These are phyloP conservation scores for Coffea canephora DNA, from an alignment of 257 asterid genomes.

Conservation along the genomic window DNA sequence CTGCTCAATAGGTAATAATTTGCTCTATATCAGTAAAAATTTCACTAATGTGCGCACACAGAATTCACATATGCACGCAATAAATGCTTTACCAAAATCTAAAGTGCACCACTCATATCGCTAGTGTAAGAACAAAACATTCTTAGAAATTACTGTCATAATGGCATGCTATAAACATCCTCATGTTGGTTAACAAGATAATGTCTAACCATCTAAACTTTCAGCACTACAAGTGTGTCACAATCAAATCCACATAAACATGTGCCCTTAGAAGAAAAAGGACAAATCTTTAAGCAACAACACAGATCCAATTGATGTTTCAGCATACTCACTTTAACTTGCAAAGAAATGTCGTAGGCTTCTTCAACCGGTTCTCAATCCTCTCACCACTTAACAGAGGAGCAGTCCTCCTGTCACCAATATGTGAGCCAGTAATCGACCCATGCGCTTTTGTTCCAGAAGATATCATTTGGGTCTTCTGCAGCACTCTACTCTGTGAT, in stretches of 20 bases:
- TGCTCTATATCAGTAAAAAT: not conserved
- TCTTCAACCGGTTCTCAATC: constrained; percentile 86
- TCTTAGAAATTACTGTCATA: not conserved
- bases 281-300: constrained; percentile 4
- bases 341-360: constrained; percentile 97
- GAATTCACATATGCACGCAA: not conserved
- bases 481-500: constrained; percentile 77
- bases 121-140: not conserved
- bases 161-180: not conserved
- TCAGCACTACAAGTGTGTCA: not conserved
- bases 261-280: constrained; percentile 7
- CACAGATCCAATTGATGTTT: constrained; percentile 17
- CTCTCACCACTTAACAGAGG: constrained; percentile 70
- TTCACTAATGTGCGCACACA: not conserved
- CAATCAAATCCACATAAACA: not conserved
- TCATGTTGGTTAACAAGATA: not conserved
- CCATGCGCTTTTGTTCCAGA: constrained; percentile 80
- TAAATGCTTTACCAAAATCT: not conserved
- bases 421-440: constrained; percentile 72
- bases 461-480: constrained; percentile 74
- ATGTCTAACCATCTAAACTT: not conserved
- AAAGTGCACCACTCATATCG: not conserved
- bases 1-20: not conserved
- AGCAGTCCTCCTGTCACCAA: constrained; percentile 76
- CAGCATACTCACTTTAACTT: constrained; percentile 81